A percentile compares a stretch with the other conserved stretches of the same genome.
These are phyloP conservation scores for Leonotis leonurus DNA, from an alignment of 257 asterid species.

Conservation along the genomic window DNA sequence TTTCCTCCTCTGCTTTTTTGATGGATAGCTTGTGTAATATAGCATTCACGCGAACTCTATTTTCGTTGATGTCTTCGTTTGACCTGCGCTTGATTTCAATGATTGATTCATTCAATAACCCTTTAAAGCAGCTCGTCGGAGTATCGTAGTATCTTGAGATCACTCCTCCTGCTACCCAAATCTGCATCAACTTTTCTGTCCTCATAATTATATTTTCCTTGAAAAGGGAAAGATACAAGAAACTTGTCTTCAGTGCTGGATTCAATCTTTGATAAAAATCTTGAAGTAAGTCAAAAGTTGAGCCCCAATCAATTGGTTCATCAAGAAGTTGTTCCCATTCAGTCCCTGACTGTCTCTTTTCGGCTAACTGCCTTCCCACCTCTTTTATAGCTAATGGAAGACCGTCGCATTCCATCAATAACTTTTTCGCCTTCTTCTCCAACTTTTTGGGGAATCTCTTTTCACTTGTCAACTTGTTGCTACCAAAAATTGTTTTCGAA, in stretches of 20 bases:
- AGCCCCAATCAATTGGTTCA: no score
- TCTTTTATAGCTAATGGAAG: not conserved
- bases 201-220: slow-evolving; percentile 14
- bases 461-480: not conserved
- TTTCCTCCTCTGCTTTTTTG: not conserved
- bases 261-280: not conserved
- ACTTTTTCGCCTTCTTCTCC: no score
- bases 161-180: slow-evolving; percentile 28
- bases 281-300: no score
- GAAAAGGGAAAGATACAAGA: no score
- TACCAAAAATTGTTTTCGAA: not conserved
- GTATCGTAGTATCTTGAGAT: not conserved
- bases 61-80: not conserved
- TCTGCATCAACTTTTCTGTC: not conserved
- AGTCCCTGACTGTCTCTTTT: not conserved
- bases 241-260: no score
- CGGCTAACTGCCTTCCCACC: not conserved
- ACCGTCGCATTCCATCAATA: no score
- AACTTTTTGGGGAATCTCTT: no score
- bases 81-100: slow-evolving; percentile 1
- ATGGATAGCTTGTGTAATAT: slow-evolving; percentile 13
- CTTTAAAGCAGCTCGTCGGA: no score
- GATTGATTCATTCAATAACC: not conserved
- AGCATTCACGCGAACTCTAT: slow-evolving; percentile 1
- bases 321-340: not conserved